Evolutionary conservation across 331 rosid species (phyloP).

Genomic region (Telfairia occidentalis): DNA sequence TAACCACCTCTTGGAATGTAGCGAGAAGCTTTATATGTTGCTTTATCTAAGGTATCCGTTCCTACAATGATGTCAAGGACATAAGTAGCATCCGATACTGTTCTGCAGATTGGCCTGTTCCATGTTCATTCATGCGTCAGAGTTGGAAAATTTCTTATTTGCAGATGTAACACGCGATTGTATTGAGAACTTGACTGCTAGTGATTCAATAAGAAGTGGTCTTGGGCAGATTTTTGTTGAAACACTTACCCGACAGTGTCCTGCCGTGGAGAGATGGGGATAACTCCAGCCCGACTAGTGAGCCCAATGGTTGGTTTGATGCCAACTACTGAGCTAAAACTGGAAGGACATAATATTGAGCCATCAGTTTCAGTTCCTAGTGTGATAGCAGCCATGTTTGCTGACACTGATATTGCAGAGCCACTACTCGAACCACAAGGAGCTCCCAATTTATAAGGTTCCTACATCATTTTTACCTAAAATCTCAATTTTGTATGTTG

Average conservation of each 20-base stretch:
- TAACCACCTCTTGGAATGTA: conserved; percentile 51
- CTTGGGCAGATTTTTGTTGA: too few relatives aligned
- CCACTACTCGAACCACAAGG: conserved; percentile 61
- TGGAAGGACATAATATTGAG: conserved; percentile 43
- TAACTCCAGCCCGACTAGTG: conserved; percentile 36
- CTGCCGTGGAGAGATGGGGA: conserved; percentile 36
- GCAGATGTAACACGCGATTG: too few relatives aligned
- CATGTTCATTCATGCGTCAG: not conserved
- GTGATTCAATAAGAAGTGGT: not conserved
- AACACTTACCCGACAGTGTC: conserved; percentile 42
- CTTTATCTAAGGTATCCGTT: conserved; percentile 27
- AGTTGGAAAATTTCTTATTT: not conserved
- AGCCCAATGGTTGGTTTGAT: conserved; percentile 51
- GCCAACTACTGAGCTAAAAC: conserved; percentile 36
- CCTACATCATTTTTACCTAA: conserved; percentile 21
- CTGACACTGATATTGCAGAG: conserved; percentile 44
- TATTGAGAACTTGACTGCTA: too few relatives aligned
- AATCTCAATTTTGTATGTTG: not conserved
- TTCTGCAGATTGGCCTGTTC: conserved; percentile 58
- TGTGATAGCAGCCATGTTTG: conserved; percentile 40
- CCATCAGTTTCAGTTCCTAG: conserved; percentile 50
- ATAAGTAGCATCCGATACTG: conserved; percentile 48
- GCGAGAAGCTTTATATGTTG: conserved; percentile 30
- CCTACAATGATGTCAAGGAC: conserved; percentile 52
- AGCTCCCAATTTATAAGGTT: conserved; percentile 26